Conservation (phyloP, 345 rosid genomes). For the Carallia brachiata region DNA sequence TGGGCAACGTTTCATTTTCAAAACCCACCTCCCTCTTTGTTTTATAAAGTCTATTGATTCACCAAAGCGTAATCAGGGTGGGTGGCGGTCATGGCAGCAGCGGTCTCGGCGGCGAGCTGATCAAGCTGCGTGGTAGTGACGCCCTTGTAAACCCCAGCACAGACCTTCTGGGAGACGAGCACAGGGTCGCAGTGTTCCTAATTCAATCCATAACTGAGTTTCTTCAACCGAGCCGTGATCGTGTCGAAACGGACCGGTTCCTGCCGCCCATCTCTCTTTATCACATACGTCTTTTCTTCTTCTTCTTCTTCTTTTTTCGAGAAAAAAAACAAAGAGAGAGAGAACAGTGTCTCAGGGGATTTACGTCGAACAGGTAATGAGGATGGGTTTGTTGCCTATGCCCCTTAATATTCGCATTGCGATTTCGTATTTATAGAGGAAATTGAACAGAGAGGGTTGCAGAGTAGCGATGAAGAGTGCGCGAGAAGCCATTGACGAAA, state of each 20-base stretch:
- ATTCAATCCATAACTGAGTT: background rate
- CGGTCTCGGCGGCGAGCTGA: conserved; percentile 89
- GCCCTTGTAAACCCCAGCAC: conserved; percentile 74
- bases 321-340: too few relatives aligned
- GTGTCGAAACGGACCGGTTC: background rate
- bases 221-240: background rate
- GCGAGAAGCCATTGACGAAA: conserved; percentile 2
- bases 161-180: conserved; percentile 3
- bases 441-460: conserved; percentile 25
- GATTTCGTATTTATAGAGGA: conserved; percentile 1
- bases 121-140: conserved; percentile 90
- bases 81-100: conserved; percentile 81
- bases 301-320: too few relatives aligned
- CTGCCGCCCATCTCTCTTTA: background rate
- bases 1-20: background rate
- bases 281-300: background rate
- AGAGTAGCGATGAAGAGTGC: conserved; percentile 27
- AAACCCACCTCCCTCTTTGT: background rate
- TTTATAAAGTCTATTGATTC: background rate
- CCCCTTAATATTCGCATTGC: rapidly evolving
- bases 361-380: conserved; percentile 14
- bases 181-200: background rate
- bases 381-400: background rate
- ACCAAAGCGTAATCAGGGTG: conserved; percentile 95
- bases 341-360: background rate